Base-by-base conservation (phyloP, 2,329 filamentous ascomycete genomes). In the Botrytis cinerea region DNA sequence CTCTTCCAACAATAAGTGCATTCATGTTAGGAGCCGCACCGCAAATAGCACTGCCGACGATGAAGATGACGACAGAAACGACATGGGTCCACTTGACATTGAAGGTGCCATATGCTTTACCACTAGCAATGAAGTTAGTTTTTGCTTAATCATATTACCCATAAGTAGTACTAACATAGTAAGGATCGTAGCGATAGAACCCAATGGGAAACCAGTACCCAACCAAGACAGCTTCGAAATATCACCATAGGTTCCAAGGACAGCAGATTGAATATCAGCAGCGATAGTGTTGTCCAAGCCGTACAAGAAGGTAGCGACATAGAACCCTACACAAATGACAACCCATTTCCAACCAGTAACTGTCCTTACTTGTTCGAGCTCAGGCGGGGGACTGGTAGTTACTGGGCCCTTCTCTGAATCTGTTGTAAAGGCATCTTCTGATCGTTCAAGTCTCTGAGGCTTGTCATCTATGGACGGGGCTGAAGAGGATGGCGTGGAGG, bases 1-100 rank as follows among this genome's bases (percentile, higher is more conserved):
- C 83, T 20, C 85, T 80, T 4, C 84, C 85, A 32, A 84, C 76
- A 73, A 87, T 87, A 10, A 87, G 75, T 16, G 83, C 83, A 70
- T 82, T 78, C 79, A 78, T 78, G n/a, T 70, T 78, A 14, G 78
- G 78, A 32, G 80, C 80, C 2, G 76, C 73, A 28, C 77, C 79
- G 64, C 80, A 81, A 28, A 81, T 67, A 25, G 79, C 74, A 51
- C 76, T 78, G 14, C 80, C 80, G 32, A 81, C 73, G 64, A 76
- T 75, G 63, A 78, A 77, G 8, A 75, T 46, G 8, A 75, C 60
- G 25, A 79, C 75, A 60, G 72, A 70, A 38, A 40, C 46, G 4
- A 80, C 64, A 68, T 76, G 76, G 20, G 76, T 73, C 63, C 74
- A 76, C 64, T 80, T 80, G 32, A 76, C 75, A 54, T 76, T 75